A percentile compares a stretch with the other conserved stretches of the same genome.
These are phyloP conservation scores for Rhizodiscina lignyota DNA, from an alignment of 495 filamentous ascomycete genomes.

Conservation along the genomic window DNA sequence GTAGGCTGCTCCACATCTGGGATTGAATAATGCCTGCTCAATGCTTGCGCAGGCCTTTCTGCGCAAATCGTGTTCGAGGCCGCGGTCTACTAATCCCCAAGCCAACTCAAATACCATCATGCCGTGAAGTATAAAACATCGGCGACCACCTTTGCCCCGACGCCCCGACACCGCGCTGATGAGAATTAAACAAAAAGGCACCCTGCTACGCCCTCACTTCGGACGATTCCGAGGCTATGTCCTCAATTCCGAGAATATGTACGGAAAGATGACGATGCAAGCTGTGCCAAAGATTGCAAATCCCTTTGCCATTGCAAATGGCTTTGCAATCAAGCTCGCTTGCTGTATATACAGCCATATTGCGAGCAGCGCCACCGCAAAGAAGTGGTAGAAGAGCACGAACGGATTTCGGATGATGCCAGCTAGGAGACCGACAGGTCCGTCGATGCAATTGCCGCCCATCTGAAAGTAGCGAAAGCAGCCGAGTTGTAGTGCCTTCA, in stretches of 20 bases:
- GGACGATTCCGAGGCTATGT: not conserved
- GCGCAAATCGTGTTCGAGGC: too few relatives aligned
- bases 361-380: conserved; percentile 73
- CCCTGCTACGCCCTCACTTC: too few relatives aligned
- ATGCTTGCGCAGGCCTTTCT: too few relatives aligned
- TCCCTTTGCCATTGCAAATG: conserved; percentile 37
- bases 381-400: conserved; percentile 83
- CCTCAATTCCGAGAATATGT: conserved; percentile 46
- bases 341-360: conserved; percentile 58
- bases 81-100: too few relatives aligned
- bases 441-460: conserved; percentile 52
- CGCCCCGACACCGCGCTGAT: too few relatives aligned
- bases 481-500: conserved; percentile 68
- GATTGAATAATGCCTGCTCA: too few relatives aligned
- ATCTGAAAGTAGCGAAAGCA: conserved; percentile 87
- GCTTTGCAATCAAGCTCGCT: conserved; percentile 39
- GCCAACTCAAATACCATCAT: too few relatives aligned
- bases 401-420: conserved; percentile 66
- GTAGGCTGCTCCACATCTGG: too few relatives aligned
- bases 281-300: conserved; percentile 69
- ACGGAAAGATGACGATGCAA: conserved; percentile 76
- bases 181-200: too few relatives aligned
- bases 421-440: conserved; percentile 67
- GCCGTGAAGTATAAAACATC: too few relatives aligned
- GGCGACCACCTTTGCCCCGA: too few relatives aligned